Conservation (phyloP, 2,329 filamentous ascomycete species). For the Verticillium zaregamsianum region DNA sequence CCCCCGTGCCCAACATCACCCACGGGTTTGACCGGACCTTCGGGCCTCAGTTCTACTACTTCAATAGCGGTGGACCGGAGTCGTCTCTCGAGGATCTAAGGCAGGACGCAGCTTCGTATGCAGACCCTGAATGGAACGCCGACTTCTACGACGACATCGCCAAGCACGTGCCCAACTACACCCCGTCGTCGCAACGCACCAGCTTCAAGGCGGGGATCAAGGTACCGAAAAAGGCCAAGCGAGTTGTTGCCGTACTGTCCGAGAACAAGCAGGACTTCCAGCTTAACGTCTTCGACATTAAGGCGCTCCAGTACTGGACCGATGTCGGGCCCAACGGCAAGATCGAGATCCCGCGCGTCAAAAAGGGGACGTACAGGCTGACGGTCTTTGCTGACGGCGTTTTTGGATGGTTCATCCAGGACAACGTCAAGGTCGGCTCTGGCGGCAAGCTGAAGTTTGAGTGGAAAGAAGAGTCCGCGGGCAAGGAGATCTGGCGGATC, state of each 20-base stretch:
- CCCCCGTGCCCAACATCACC: slow-evolving; percentile 60
- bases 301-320: slow-evolving; percentile 61
- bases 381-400: slow-evolving; percentile 59
- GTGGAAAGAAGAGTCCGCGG: slow-evolving; percentile 52
- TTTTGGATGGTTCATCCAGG: slow-evolving; percentile 55
- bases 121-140: slow-evolving; percentile 47
- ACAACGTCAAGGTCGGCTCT: slow-evolving; percentile 40
- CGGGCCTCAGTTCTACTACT: slow-evolving; percentile 60
- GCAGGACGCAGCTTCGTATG: slow-evolving; percentile 46
- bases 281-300: slow-evolving; percentile 43
- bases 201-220: slow-evolving; percentile 43
- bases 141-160: slow-evolving; percentile 62
- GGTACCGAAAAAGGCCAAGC: slow-evolving; percentile 46
- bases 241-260: slow-evolving; percentile 50
- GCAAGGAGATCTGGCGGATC: slow-evolving; percentile 57
- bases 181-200: slow-evolving; percentile 45
- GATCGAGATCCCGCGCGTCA: slow-evolving; percentile 50
- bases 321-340: slow-evolving; percentile 42
- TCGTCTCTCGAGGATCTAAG: slow-evolving; percentile 2
- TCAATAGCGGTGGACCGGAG: slow-evolving; percentile 36
- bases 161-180: slow-evolving; percentile 53
- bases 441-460: slow-evolving; percentile 1
- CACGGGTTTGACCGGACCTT: slow-evolving; percentile 62
- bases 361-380: slow-evolving; percentile 54
- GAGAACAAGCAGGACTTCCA: slow-evolving; percentile 27